Percentiles rank a stretch among this genome's conserved stretches.
Conservation (phyloP, 2,329 filamentous ascomycete genomes). For the Fusarium sp. region DNA sequence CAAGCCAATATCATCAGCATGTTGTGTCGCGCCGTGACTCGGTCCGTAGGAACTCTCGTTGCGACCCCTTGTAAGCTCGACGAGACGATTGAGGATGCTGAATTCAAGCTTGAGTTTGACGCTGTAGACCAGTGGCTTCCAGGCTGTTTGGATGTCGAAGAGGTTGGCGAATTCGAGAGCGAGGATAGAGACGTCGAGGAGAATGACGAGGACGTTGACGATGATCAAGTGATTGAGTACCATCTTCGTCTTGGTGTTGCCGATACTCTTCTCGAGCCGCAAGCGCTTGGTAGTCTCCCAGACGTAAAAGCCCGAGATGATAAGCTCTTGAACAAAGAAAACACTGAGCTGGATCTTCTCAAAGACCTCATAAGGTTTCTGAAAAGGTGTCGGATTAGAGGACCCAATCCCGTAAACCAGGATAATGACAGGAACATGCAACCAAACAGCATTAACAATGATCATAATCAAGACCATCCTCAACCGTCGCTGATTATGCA, state of each 20-base stretch:
- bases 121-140: conserved; percentile 48
- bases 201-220: conserved; percentile 56
- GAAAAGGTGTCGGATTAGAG: conserved; percentile 33
- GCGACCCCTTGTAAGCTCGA: conserved; percentile 41
- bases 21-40: conserved; percentile 20
- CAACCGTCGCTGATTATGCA: conserved; percentile 61
- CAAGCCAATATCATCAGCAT: conserved; percentile 23
- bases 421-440: conserved; percentile 66
- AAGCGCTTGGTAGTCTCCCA: conserved; percentile 62
- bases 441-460: conserved; percentile 61
- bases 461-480: conserved; percentile 67
- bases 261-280: conserved; percentile 52
- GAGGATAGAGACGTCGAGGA: conserved; percentile 51
- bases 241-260: conserved; percentile 21
- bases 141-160: conserved; percentile 41
- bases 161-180: conserved; percentile 55
- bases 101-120: conserved; percentile 55
- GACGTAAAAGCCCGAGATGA: conserved; percentile 65
- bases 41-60: conserved; percentile 38
- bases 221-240: conserved; percentile 53
- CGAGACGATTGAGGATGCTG: conserved; percentile 51
- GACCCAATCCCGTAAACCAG: conserved; percentile 64
- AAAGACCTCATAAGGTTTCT: conserved; percentile 54
- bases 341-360: conserved; percentile 66
- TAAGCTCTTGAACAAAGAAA: conserved; percentile 66